phyloP scores from a whole-genome alignment of 495 filamentous ascomycete species.

The Talaromyces borbonicus region DNA sequence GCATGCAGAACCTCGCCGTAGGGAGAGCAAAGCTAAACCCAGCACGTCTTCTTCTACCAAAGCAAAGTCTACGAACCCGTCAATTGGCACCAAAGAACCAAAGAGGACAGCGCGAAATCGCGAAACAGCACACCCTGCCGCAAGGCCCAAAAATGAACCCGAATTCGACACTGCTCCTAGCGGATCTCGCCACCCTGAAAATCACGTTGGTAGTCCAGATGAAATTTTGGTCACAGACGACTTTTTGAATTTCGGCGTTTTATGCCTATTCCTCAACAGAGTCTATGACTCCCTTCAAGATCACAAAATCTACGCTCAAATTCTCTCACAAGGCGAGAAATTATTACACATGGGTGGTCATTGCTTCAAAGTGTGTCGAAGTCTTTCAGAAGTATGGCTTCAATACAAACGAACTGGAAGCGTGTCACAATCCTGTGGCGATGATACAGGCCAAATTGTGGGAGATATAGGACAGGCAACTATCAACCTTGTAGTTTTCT shows the following conservation, averaged over 20 bases:
- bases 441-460: constrained; percentile 22
- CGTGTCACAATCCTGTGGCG: constrained; percentile 24
- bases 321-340: not conserved
- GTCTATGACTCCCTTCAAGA: not conserved
- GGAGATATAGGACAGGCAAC: constrained; percentile 27
- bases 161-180: too few relatives aligned
- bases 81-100: too few relatives aligned
- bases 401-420: constrained; percentile 25
- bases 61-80: not conserved
- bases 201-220: too few relatives aligned
- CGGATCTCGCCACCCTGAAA: too few relatives aligned
- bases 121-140: too few relatives aligned
- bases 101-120: too few relatives aligned
- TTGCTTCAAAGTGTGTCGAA: constrained; percentile 26
- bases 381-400: constrained; percentile 18
- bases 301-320: constrained; percentile 1
- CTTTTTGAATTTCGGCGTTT: not conserved
- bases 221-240: not conserved
- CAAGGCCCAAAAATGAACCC: too few relatives aligned
- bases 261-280: constrained; percentile 4
- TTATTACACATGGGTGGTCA: constrained; percentile 28
- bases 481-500: constrained; percentile 29
- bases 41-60: not conserved
- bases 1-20: not conserved
- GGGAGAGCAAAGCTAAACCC: not conserved